phyloP scores from a whole-genome alignment of 1,284 basidiomycete genomes.

The Ceratobasidium papillatum region DNA sequence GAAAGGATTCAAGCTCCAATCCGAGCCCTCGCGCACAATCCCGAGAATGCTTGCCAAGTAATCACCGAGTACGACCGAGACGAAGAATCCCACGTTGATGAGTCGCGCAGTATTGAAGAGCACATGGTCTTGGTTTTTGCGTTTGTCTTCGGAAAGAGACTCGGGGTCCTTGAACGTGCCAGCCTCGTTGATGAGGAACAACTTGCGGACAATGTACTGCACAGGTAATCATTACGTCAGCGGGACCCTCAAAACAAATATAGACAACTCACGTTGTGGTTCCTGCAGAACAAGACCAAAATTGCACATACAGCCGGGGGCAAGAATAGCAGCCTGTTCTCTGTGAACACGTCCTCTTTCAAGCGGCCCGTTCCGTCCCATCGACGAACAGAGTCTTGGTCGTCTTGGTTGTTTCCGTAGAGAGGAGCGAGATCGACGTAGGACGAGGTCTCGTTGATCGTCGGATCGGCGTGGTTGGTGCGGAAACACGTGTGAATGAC shows the following conservation, averaged over 20 bases:
- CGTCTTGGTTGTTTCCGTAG: slow-evolving; percentile 72
- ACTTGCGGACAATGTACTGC: slow-evolving; percentile 79
- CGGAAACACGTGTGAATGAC: slow-evolving; percentile 43
- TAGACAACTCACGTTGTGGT: slow-evolving; percentile 76
- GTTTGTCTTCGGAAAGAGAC: slow-evolving; percentile 51
- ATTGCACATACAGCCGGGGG: slow-evolving; percentile 75
- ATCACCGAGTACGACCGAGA: slow-evolving; percentile 63
- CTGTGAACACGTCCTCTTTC: slow-evolving; percentile 76
- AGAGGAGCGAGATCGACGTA: slow-evolving; percentile 86
- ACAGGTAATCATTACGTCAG: neutral
- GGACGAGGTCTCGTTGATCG: slow-evolving; percentile 85
- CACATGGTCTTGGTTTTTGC: slow-evolving; percentile 73
- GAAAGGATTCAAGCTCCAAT: slow-evolving; percentile 34
- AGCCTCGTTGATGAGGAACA: slow-evolving; percentile 82
- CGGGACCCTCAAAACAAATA: neutral
- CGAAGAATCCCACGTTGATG: slow-evolving; percentile 81
- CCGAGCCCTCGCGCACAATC: slow-evolving; percentile 26
- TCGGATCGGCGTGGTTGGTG: slow-evolving; percentile 63
- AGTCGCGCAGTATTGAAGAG: slow-evolving; percentile 82
- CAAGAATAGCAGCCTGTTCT: slow-evolving; percentile 79
- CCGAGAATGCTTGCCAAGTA: slow-evolving; percentile 43
- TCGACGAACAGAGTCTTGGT: slow-evolving; percentile 68
- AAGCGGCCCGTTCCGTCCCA: slow-evolving; percentile 72
- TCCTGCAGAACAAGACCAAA: slow-evolving; percentile 80
- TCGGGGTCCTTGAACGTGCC: slow-evolving; percentile 60